A percentile compares a stretch with the other conserved stretches of the same genome.
phyloP scores from a whole-genome alignment of 140 eudicot genomes.

The Senecio squalidus region DNA sequence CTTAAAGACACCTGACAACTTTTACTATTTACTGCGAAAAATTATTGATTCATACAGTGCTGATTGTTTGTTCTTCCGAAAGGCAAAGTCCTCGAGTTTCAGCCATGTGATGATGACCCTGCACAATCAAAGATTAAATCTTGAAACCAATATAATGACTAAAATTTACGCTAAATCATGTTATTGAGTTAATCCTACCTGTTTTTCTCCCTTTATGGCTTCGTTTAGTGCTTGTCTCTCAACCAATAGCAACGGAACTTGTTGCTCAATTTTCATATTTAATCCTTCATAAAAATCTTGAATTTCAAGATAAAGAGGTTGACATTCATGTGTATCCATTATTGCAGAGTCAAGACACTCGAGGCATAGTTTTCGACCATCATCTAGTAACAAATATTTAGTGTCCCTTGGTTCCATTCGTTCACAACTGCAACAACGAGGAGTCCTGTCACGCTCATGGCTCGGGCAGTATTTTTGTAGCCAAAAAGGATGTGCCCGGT shows the following conservation, averaged over 20 bases:
- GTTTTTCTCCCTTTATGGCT: conserved; percentile 91
- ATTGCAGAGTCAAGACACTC: conserved; percentile 87
- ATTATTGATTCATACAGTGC: conserved; percentile 52
- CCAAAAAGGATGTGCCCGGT: conserved; percentile 93
- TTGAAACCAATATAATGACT: neutral
- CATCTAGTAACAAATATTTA: conserved; percentile 58
- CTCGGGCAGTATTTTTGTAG: conserved; percentile 82
- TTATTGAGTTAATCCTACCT: conserved; percentile 33
- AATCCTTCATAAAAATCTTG: conserved; percentile 86
- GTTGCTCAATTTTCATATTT: conserved; percentile 82
- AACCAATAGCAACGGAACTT: conserved; percentile 76
- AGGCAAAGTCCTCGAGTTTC: conserved; percentile 99
- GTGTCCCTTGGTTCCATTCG: conserved; percentile 82
- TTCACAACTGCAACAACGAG: conserved; percentile 93
- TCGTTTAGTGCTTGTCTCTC: conserved; percentile 93
- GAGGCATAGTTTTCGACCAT: conserved; percentile 81
- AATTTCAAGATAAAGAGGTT: conserved; percentile 85
- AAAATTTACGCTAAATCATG: neutral
- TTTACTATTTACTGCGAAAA: neutral
- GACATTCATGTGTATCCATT: conserved; percentile 87
- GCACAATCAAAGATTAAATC: conserved; percentile 16
- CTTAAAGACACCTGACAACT: neutral
- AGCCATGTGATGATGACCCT: conserved; percentile 98
- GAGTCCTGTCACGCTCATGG: conserved; percentile 80
- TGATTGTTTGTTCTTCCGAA: conserved; percentile 96